These are phyloP conservation scores for Penicillium sclerotigenum DNA, from an alignment of 2,329 filamentous ascomycete species.

Conservation along the genomic window DNA sequence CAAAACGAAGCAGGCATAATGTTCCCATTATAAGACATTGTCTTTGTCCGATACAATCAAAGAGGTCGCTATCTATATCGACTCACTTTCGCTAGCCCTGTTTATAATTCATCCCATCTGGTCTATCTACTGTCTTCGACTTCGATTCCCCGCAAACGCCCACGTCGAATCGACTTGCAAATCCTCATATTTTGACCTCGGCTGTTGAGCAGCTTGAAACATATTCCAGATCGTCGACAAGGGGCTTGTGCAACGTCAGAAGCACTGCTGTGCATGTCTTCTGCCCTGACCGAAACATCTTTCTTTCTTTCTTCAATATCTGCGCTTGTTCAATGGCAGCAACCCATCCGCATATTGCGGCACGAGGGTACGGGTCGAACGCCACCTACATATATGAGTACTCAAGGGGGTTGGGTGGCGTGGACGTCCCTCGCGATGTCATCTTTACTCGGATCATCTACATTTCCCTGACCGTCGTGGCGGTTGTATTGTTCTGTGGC, in stretches of 20 bases:
- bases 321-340: conserved; percentile 30
- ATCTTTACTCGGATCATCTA: conserved; percentile 43
- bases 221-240: neutral
- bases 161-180: neutral
- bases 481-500: conserved; percentile 39
- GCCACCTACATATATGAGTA: conserved; percentile 42
- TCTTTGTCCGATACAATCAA: conserved; percentile 8
- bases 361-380: conserved; percentile 32
- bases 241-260: neutral
- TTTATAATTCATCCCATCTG: neutral
- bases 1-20: neutral
- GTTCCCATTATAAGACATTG: neutral
- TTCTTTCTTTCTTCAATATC: conserved; percentile 4
- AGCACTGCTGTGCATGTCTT: neutral
- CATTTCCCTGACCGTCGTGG: conserved; percentile 33
- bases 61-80: conserved; percentile 1
- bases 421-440: conserved; percentile 40
- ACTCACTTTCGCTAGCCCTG: neutral
- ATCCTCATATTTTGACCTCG: neutral
- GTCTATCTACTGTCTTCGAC: neutral
- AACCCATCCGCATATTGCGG: conserved; percentile 21
- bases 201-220: neutral
- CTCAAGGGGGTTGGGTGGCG: conserved; percentile 39
- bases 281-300: neutral
- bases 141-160: conserved; percentile 6